A percentile compares a stretch with the other conserved stretches of the same genome.
Evolutionary conservation across 2,329 filamentous ascomycete genomes (phyloP).

Genomic region (Aspergillus fijiensis): DNA sequence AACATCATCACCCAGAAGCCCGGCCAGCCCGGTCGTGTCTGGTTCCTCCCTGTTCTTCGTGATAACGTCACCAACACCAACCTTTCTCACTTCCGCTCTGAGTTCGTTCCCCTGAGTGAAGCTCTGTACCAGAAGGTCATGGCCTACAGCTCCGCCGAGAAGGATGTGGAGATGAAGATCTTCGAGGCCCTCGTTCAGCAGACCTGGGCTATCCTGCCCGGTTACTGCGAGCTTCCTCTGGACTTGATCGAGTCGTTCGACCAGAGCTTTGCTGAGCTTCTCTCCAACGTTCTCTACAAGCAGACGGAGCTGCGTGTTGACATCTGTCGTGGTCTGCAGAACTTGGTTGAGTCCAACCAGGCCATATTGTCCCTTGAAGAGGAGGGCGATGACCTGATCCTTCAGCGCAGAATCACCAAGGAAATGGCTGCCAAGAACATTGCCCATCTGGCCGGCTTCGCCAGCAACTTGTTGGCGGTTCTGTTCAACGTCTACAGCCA

Average conservation of each 20-base stretch:
- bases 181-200: conserved; percentile 96
- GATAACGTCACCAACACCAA: conserved; percentile 88
- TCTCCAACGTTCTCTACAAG: conserved; percentile 89
- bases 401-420: conserved; percentile 76
- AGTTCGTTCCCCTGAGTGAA: conserved; percentile 87
- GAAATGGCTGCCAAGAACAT: conserved; percentile 75
- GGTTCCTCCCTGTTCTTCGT: conserved; percentile 88
- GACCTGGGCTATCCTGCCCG: conserved; percentile 89
- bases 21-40: conserved; percentile 81
- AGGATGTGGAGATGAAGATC: conserved; percentile 95
- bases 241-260: conserved; percentile 78
- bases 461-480: conserved; percentile 88
- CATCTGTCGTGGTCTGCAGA: conserved; percentile 81
- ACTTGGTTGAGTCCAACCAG: conserved; percentile 88
- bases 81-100: conserved; percentile 77
- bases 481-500: conserved; percentile 99
- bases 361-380: conserved; percentile 69
- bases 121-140: conserved; percentile 84
- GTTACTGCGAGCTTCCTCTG: conserved; percentile 89
- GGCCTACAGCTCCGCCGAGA: conserved; percentile 76
- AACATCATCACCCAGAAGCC: conserved; percentile 77
- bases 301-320: conserved; percentile 84
- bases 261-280: conserved; percentile 80
- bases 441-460: conserved; percentile 72
- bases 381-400: conserved; percentile 68